Base-by-base conservation (phyloP, 352 stramenopile genomes). In the Phytopythium chamaehyphon region DNA sequence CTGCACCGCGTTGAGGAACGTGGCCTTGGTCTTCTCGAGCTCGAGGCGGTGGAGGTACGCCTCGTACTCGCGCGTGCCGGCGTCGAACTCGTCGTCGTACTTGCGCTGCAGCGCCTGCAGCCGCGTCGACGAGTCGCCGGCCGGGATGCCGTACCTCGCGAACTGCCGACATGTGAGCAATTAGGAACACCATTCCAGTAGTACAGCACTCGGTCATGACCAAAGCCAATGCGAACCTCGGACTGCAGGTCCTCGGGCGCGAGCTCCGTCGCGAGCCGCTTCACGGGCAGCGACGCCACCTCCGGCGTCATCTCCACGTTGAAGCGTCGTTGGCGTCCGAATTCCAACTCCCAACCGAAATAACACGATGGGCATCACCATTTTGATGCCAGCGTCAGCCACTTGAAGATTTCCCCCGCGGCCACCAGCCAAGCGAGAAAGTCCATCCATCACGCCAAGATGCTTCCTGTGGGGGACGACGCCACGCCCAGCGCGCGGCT, bases 81-180 rank as follows among this genome's bases (percentile, higher is more conserved):
- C 45, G 5, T 83, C 69, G 38, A 76, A 88, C 53, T 90, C 79
- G 28, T 86, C 70, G 39, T 86, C 71, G 55, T 87, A 90, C 45
- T 58, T 71, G 16, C 67, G 62, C 51, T 90, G 79, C 19, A 90
- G 62, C 14, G 69, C 56, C 28, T 54, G 31, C 40, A 86, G 59
- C 12, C 76, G 77, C 24, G 62, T 55, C 12, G 59, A 59, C 12
- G 65, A 28, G 47, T 90, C 79, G n/a, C 64, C 72, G 2, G 48
- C 37, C 2, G 64, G 62, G 42, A 90, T 83, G 9, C 59, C 59
- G 26, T 90, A 88, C 19, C 70, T 66, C 35, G 53, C 39, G 45
- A 78, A 85, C 78, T 89, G 51, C 0, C 9, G n/a, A n/a, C n/a
- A n/a, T n/a, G n/a, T n/a, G n/a, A n/a, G n/a, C n/a, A n/a, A n/a